These are phyloP conservation scores for Rhynchospora tenuis DNA, from an alignment of 176 grass and related monocot genomes.

Conservation along the genomic window DNA sequence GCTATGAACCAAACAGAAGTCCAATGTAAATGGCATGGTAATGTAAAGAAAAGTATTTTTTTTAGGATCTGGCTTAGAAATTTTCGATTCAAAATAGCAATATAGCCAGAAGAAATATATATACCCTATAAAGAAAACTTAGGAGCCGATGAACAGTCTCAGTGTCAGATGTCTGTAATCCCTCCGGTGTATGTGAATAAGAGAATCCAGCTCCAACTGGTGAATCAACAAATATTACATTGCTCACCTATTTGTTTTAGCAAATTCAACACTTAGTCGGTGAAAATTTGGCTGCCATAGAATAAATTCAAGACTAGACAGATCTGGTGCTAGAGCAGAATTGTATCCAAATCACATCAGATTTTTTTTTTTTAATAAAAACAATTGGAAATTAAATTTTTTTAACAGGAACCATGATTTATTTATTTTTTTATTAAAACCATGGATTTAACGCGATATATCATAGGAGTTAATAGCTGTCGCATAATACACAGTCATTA, in stretches of 20 bases:
- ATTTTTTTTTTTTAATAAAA: no score
- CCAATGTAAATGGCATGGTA: not conserved
- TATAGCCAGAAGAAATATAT: not conserved
- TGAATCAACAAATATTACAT: constrained; percentile 65
- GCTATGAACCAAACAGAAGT: not conserved
- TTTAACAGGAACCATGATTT: no score
- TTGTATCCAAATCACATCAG: not conserved
- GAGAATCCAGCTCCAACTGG: constrained; percentile 63
- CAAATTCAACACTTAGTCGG: not conserved
- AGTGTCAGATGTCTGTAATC: constrained; percentile 30
- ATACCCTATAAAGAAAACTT: constrained; percentile 55
- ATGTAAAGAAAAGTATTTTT: not conserved
- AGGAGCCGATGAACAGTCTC: constrained; percentile 25
- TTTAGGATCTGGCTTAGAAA: not conserved
- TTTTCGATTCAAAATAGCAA: not conserved
- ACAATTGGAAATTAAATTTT: no score
- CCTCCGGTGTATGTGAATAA: constrained; percentile 25
- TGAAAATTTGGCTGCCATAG: not conserved
- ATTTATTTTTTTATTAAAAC: no score
- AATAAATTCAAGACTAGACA: not conserved
- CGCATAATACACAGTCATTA: no score
- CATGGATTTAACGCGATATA: no score
- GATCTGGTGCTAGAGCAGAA: not conserved
- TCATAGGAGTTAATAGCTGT: no score
- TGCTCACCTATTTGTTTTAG: constrained; percentile 38